A percentile compares a stretch with the other conserved stretches of the same genome.
Conservation (phyloP, 2,329 filamentous ascomycete species). For the Fusarium veterinarium region DNA sequence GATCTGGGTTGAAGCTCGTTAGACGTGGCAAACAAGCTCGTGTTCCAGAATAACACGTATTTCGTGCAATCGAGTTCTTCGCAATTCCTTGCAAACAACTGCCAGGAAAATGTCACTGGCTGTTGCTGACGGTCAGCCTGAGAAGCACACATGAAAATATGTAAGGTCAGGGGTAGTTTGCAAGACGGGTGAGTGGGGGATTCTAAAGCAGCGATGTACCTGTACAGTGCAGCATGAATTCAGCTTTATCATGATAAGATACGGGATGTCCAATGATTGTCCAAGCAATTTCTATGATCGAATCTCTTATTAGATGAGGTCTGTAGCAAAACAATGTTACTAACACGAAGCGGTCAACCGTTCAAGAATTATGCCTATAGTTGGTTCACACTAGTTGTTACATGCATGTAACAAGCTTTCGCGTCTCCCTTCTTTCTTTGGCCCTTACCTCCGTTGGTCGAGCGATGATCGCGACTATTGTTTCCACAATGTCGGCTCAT, state of each 20-base stretch:
- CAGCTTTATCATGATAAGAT: conserved; percentile 24
- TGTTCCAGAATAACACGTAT: conserved; percentile 16
- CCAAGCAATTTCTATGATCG: conserved; percentile 13
- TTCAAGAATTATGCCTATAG: neutral
- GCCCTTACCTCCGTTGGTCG: conserved; percentile 21
- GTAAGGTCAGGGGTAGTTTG: conserved; percentile 26
- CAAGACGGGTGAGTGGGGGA: conserved; percentile 31
- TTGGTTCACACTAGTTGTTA: neutral
- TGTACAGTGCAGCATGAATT: conserved; percentile 19
- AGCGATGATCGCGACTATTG: conserved; percentile 29
- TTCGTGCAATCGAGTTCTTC: neutral
- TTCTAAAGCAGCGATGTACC: conserved; percentile 6
- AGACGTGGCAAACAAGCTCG: conserved; percentile 20
- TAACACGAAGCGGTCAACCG: conserved; percentile 7
- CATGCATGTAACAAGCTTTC: conserved; percentile 25
- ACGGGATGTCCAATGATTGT: conserved; percentile 9
- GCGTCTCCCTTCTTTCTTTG: conserved; percentile 32
- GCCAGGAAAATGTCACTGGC: neutral
- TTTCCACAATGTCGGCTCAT: conserved; percentile 33
- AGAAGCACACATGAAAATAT: neutral
- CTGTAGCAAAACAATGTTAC: neutral
- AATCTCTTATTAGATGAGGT: conserved; percentile 8
- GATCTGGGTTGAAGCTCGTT: conserved; percentile 5
- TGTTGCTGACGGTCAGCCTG: conserved; percentile 5
- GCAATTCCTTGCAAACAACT: neutral